A percentile compares a stretch with the other conserved stretches of the same genome.
Evolutionary conservation across 2,329 filamentous ascomycete species (phyloP).

Genomic region (Pezicula radicicola): DNA sequence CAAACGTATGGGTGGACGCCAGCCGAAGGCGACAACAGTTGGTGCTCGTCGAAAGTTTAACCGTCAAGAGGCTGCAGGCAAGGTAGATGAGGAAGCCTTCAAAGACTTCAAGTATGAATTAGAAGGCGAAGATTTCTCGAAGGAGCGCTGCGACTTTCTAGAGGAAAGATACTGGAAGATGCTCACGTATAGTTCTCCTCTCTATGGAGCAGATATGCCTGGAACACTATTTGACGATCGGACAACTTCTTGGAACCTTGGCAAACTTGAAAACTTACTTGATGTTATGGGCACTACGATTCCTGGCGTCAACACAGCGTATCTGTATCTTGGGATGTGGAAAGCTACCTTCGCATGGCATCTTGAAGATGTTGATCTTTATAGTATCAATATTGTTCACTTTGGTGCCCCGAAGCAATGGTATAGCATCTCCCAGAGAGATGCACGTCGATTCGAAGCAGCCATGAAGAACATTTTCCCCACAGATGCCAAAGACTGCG

Average conservation of each 20-base stretch:
- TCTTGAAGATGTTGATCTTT: conserved; percentile 95
- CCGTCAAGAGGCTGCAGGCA: conserved; percentile 71
- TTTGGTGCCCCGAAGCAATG: conserved; percentile 98
- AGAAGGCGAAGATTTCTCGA: conserved; percentile 80
- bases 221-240: conserved; percentile 90
- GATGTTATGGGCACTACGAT: conserved; percentile 95
- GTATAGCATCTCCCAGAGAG: conserved; percentile 98
- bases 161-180: conserved; percentile 98
- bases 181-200: conserved; percentile 86
- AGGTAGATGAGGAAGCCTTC: conserved; percentile 87
- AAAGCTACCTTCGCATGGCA: conserved; percentile 99
- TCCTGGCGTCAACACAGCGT: conserved; percentile 96
- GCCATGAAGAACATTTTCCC: conserved; percentile 97
- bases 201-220: conserved; percentile 96
- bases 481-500: conserved; percentile 89
- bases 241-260: conserved; percentile 86
- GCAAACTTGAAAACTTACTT: conserved; percentile 87
- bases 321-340: conserved; percentile 99
- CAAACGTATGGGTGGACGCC: conserved; percentile 43
- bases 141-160: conserved; percentile 89
- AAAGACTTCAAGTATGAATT: conserved; percentile 88
- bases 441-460: conserved; percentile 86
- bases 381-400: conserved; percentile 99
- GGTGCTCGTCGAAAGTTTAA: conserved; percentile 87
- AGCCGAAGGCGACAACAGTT: conserved; percentile 61